Evolutionary conservation across 2,329 filamentous ascomycete species (phyloP).

Genomic region (Colletotrichum sidae): DNA sequence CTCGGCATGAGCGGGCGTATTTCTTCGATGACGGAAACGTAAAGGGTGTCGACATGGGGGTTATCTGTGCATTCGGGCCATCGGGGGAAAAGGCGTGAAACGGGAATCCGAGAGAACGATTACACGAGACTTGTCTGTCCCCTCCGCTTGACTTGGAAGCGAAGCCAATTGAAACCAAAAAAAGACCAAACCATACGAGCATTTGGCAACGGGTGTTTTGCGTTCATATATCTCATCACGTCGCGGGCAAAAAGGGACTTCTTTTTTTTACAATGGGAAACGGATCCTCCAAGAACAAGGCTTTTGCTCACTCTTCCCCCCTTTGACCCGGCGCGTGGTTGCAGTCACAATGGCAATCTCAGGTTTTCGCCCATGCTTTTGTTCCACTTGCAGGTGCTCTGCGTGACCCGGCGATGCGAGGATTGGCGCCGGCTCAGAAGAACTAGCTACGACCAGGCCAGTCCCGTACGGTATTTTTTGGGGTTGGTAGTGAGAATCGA

Average conservation of each 20-base stretch:
- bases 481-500: too few relatives aligned
- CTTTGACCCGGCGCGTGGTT: not conserved
- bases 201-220: slow-evolving; percentile 21
- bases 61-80: slow-evolving; percentile 34
- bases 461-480: too few relatives aligned
- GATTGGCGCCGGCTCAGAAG: too few relatives aligned
- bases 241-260: slow-evolving; percentile 14
- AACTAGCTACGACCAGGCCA: too few relatives aligned
- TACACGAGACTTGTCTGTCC: slow-evolving; percentile 23
- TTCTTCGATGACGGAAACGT: slow-evolving; percentile 33
- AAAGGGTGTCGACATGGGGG: slow-evolving; percentile 36
- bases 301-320: slow-evolving; percentile 23
- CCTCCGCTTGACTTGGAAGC: slow-evolving; percentile 29
- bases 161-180: slow-evolving; percentile 28
- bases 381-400: too few relatives aligned
- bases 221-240: slow-evolving; percentile 24
- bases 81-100: slow-evolving; percentile 28
- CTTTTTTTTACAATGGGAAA: slow-evolving; percentile 27
- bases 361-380: too few relatives aligned
- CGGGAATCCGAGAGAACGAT: slow-evolving; percentile 21
- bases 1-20: slow-evolving; percentile 47
- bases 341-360: slow-evolving; percentile 8
- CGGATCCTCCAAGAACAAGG: slow-evolving; percentile 34
- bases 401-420: too few relatives aligned
- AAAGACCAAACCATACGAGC: slow-evolving; percentile 37